Evolutionary conservation across 305 asterid species (phyloP), one percentile per base, ranked within the genome.

Genomic region (Plantago coronopus): DNA sequence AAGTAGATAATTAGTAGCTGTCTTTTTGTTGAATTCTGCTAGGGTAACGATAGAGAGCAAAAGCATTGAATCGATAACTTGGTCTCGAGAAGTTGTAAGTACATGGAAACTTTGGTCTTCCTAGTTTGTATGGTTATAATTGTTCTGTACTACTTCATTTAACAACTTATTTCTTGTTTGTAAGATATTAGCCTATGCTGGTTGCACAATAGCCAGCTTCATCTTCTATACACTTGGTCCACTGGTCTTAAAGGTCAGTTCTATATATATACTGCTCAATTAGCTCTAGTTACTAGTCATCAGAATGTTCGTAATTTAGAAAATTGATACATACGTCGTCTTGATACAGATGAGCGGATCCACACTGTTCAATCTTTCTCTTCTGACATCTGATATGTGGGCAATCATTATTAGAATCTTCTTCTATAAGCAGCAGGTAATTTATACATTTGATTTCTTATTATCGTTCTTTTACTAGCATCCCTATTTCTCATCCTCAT

Each of bases 381-480:
- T 88, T 56, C 80, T 88, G 13, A 88, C 96, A 63, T 80, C 94
- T 11, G 89, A 82, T 68, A 79, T 88, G 83, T 88, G 96, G 95
- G 94, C 93, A 19, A 90, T 84, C 69, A 74, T 69, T 31, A 53
- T 86, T 22, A 73, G 87, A 57, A 78, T 80, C 47, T 82, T 88
- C 74, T 63, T 88, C 84, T 86, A 88, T 83, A 79, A 82, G 69
- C 91, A 86, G 61, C 65, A 80, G 84, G 95, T 82, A 59, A 16
- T 12, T 17, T 61, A 22, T 50, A 9, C 44, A 38, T 38, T 7
- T 22, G 57, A 0, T 5, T 29, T 27, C 17, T 10, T 17, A 29
- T 12, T n/a, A 15, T 38, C 16, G 14, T 10, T 38, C 2, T 12
- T 5, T 11, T 12, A 11, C 44, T 16, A 9, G 13, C 16, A 11